Evolutionary conservation across 2,329 filamentous ascomycete genomes (phyloP).

Genomic region (Colletotrichum sp.): DNA sequence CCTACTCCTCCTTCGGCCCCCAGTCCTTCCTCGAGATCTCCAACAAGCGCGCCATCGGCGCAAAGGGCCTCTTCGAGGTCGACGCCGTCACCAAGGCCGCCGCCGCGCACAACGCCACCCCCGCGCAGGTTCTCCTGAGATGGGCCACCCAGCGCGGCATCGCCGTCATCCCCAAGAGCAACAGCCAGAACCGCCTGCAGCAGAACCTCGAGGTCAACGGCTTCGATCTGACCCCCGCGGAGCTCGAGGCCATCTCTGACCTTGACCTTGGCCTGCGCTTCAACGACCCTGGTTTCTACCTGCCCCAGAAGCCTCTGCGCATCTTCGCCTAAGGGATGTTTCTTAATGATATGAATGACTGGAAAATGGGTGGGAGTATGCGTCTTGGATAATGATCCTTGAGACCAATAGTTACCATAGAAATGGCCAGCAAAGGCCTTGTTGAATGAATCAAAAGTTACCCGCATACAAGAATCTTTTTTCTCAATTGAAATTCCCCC

Average conservation of each 20-base stretch:
- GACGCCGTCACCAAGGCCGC: conserved; percentile 54
- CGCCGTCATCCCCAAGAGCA: conserved; percentile 70
- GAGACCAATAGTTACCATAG: neutral
- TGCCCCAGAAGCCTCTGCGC: conserved; percentile 49
- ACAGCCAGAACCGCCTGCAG: conserved; percentile 51
- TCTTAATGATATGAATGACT: neutral
- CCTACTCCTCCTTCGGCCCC: conserved; percentile 71
- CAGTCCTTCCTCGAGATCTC: conserved; percentile 43
- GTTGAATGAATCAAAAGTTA: conserved; percentile 1
- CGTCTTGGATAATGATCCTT: neutral
- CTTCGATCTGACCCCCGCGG: conserved; percentile 59
- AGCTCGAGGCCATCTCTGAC: conserved; percentile 60
- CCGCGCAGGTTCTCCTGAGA: conserved; percentile 69
- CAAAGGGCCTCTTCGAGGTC: conserved; percentile 33
- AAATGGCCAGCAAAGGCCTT: neutral
- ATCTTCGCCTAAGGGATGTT: conserved; percentile 52
- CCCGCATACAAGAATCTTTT: neutral
- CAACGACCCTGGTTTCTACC: conserved; percentile 58
- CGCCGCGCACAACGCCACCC: conserved; percentile 59
- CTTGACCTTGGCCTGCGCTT: conserved; percentile 63
- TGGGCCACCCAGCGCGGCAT: conserved; percentile 72
- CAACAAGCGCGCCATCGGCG: conserved; percentile 30
- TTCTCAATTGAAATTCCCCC: neutral
- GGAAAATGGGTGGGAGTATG: neutral
- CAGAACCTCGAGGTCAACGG: conserved; percentile 62